phyloP scores from a whole-genome alignment of 805 yeast species.

The Candida koratica region DNA sequence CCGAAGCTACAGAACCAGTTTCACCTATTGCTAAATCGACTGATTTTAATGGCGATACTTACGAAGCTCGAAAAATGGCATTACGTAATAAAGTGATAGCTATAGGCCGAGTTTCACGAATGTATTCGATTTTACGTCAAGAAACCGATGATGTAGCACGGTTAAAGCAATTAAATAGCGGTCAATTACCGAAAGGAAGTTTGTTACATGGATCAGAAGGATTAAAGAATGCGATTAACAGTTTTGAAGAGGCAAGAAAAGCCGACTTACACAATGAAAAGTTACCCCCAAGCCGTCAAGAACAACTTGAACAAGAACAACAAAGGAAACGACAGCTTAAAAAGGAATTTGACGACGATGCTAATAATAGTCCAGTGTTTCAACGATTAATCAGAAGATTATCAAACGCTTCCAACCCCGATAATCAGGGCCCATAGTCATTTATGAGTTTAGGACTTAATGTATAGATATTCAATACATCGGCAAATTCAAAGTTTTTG shows the following conservation, averaged over 20 bases:
- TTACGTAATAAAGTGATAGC: slow-evolving; percentile 87
- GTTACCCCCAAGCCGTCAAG: slow-evolving; percentile 75
- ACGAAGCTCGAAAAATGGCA: slow-evolving; percentile 43
- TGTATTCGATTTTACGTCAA: slow-evolving; percentile 84
- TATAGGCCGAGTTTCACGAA: slow-evolving; percentile 91
- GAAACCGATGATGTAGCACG: slow-evolving; percentile 84
- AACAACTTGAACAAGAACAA: slow-evolving; percentile 43
- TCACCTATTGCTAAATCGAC: slow-evolving; percentile 7
- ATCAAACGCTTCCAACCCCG: slow-evolving; percentile 14
- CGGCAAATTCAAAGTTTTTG: too few relatives aligned
- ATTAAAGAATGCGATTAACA: slow-evolving; percentile 58
- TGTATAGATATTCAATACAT: too few relatives aligned
- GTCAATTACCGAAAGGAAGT: slow-evolving; percentile 82
- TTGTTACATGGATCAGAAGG: slow-evolving; percentile 81
- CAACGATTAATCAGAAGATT: slow-evolving; percentile 37
- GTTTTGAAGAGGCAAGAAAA: slow-evolving; percentile 78
- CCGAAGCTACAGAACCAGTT: slow-evolving; percentile 3
- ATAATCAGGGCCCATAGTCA: neutral
- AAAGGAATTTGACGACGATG: slow-evolving; percentile 28
- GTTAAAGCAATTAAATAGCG: slow-evolving; percentile 67
- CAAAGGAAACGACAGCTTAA: slow-evolving; percentile 44
- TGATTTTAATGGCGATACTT: slow-evolving; percentile 15
- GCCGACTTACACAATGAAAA: slow-evolving; percentile 84
- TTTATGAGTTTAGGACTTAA: too few relatives aligned
- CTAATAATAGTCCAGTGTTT: slow-evolving; percentile 32